Base-by-base conservation (phyloP, 305 asterid species). In the Solanum hybrid region DNA sequence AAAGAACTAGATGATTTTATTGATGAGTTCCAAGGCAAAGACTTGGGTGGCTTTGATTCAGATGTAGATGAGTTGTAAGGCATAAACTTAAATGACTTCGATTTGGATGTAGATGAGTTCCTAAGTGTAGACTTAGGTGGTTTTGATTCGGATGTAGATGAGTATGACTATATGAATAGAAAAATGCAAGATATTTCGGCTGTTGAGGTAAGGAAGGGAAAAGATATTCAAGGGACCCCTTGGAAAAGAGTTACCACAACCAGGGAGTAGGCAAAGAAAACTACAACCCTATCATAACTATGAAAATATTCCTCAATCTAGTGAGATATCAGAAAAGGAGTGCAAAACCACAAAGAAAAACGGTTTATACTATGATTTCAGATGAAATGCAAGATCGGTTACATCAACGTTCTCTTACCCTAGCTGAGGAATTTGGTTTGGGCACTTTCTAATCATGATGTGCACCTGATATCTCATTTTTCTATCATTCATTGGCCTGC, bases 201-300 rank as follows among this genome's bases (percentile, higher is more conserved):
- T 60, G 11, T 19, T 60, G 26, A 60, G 2, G 26, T 19, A 60
- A 60, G 71, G 26, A 60, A 98, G 98, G 22, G 93, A 89, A 95
- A 56, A 56, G 99, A 97, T 15, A 13, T 73, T 73, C 79, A 73
- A 73, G 37, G 79, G 37, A 14, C 4, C 19, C 79, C 2, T 7
- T 97, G 99, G 99, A 96, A 94, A 73, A 92, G 94, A 87, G 96
- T 95, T 90, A 93, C 92, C 93, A 93, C 94, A 88, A 95, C 98
- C 51, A 93, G 98, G 82, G 97, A 95, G 92, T 86, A 91, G 98
- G 90, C 92, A 92, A 91, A 94, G 95, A 85, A 94, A 82, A 17
- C n/a, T 56, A 56, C 95, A 94, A 51, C 95, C 93, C 88, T 96
- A 96, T 88, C 93, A 93, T 90, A 56, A 56, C 69, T 2, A 56